These are phyloP conservation scores for Diaporthe batatas DNA, from an alignment of 2,329 filamentous ascomycete species.

Conservation along the genomic window DNA sequence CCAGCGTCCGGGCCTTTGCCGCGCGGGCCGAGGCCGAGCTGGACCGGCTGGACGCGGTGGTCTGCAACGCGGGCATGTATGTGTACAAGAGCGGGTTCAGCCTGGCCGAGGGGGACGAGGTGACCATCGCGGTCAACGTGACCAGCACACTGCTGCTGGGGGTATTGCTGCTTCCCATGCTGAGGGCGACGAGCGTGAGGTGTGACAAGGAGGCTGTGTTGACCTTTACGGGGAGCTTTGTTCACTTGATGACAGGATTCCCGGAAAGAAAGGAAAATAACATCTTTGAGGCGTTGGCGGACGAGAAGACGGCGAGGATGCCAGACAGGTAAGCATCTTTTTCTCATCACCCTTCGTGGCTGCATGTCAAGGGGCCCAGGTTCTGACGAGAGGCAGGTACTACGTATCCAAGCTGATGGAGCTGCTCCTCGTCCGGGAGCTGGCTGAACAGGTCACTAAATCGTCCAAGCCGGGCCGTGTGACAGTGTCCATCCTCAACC, in stretches of 20 bases:
- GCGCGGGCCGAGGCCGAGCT: conserved; percentile 1
- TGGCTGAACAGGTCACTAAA: conserved; percentile 43
- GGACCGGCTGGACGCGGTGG: conserved; percentile 32
- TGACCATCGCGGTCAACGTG: conserved; percentile 49
- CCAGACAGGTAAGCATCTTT: background rate
- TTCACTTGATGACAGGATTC: conserved; percentile 44
- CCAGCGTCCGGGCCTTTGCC: conserved; percentile 32
- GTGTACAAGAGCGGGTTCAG: conserved; percentile 1
- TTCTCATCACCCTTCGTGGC: no score
- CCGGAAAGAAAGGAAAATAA: conserved; percentile 39
- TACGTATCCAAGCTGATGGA: conserved; percentile 53
- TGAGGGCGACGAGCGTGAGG: conserved; percentile 45
- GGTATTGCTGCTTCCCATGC: conserved; percentile 50
- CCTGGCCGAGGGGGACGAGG: background rate
- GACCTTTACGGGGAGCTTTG: conserved; percentile 43
- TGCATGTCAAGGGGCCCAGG: no score
- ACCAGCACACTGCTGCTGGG: conserved; percentile 49
- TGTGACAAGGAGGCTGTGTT: conserved; percentile 44
- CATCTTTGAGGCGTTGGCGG: conserved; percentile 38
- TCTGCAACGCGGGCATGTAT: conserved; percentile 39
- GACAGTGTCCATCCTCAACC: conserved; percentile 50
- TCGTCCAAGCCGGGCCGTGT: conserved; percentile 47
- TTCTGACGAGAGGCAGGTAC: conserved; percentile 44
- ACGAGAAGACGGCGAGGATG: conserved; percentile 19
- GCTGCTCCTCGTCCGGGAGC: conserved; percentile 48